phyloP scores from a whole-genome alignment of 441 rosid species.

The Arabidopsis hybrid region DNA sequence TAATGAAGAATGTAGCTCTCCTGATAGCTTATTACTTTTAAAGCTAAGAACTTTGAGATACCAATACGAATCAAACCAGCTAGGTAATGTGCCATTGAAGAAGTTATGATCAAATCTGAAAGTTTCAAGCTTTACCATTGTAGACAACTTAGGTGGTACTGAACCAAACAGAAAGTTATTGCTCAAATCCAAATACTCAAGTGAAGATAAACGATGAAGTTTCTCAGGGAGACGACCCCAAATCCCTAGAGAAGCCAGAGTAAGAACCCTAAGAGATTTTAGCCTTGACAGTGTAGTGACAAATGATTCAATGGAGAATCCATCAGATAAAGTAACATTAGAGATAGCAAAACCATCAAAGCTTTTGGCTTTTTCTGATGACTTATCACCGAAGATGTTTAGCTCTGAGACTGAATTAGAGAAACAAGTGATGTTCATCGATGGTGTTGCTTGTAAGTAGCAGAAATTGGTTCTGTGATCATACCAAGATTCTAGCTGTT shows the following conservation, averaged over 20 bases:
- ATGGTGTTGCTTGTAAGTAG: conserved; percentile 54
- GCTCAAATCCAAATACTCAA: conserved; percentile 74
- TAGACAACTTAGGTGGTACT: conserved; percentile 70
- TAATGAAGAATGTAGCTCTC: conserved; percentile 61
- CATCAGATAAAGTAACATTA: conserved; percentile 59
- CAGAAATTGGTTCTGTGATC: conserved; percentile 68
- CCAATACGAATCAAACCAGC: conserved; percentile 59
- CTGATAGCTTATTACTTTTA: conserved; percentile 59
- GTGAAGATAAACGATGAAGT: conserved; percentile 64
- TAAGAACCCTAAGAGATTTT: conserved; percentile 63
- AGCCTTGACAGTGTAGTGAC: conserved; percentile 70
- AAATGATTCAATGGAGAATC: conserved; percentile 77
- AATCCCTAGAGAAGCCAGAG: conserved; percentile 68
- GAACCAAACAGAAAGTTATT: conserved; percentile 75
- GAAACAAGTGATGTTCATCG: conserved; percentile 68
- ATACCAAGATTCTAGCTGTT: conserved; percentile 70
- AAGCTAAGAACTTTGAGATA: conserved; percentile 62
- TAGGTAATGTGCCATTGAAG: conserved; percentile 71
- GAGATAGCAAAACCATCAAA: conserved; percentile 60
- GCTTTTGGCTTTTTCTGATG: conserved; percentile 41
- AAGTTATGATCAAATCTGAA: conserved; percentile 64
- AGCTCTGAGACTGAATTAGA: conserved; percentile 63
- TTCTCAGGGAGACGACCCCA: conserved; percentile 88
- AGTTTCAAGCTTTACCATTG: conserved; percentile 70
- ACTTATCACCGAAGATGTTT: conserved; percentile 63